Evolutionary conservation across 2,329 filamentous ascomycete genomes (phyloP), one percentile per base, ranked within the genome.

Genomic region (Ceratocystis colombiana): DNA sequence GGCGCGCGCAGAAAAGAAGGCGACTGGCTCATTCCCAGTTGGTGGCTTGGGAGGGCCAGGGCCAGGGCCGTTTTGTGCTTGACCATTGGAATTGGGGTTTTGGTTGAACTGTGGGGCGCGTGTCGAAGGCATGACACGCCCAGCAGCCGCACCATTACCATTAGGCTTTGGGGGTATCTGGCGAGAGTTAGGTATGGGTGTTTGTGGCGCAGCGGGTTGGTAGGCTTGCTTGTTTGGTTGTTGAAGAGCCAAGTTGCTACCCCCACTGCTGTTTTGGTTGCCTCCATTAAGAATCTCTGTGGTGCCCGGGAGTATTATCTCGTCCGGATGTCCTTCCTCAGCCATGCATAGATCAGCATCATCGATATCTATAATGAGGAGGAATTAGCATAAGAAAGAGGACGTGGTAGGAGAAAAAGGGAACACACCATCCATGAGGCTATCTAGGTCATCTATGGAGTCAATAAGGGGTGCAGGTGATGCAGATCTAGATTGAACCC

Each of bases 291-390:
- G 12, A 5, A 20, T 22, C 2, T 48, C 37, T 5, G 46, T 25
- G 37, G 37, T 22, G 7, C 30, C 55, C 5, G 80, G 76, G 12
- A 92, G 75, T 37, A 82, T 76, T n/a, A 93, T 80, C 73, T 93
- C 89, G 73, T 94, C 89, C 3, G 88, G 88, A 71, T 91, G 86
- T 22, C 82, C 86, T 33, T 87, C 83, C 69, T 88, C 81, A 8
- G 81, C 77, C 6, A 88, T 86, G 62, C 82, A 85, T 72, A 92
- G 90, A 73, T 91, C 88, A 64, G 83, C 86, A 75, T 90, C 87
- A 71, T 90, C 88, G 72, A 91, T 87, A 68, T 90, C 84, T 80
- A 81, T 76, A 73, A 22, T 30, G 45, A 12, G 22, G 17, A 41
- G 37, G 10, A 20, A 37, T 59, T 59, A 59, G 55, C 55, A 59